Percentiles rank a stretch among this genome's conserved stretches.
Conservation (phyloP, 768 basidiomycete species). For the Lepiota brunneoincarnata region DNA sequence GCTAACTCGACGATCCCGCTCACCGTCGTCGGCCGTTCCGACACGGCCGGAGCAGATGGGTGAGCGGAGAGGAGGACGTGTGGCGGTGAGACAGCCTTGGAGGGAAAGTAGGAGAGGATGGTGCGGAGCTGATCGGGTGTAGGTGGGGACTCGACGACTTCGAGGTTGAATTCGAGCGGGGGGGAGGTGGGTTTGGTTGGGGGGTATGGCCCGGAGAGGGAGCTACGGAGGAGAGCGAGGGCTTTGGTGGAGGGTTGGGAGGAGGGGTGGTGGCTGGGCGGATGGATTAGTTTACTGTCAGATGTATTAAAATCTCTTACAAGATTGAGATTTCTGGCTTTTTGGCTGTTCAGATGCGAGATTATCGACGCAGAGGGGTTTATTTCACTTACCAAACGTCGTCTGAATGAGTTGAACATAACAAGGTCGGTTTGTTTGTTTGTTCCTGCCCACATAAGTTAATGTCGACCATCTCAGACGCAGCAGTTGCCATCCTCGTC, state of each 20-base stretch:
- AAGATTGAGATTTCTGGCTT: conserved; percentile 67
- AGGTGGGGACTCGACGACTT: conserved; percentile 66
- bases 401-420: conserved; percentile 39
- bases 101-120: conserved; percentile 60
- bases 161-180: conserved; percentile 68
- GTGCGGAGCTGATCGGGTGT: conserved; percentile 66
- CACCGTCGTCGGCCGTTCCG: conserved; percentile 36
- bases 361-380: background rate
- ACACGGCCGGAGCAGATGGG: conserved; percentile 41
- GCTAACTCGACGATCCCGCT: conserved; percentile 50
- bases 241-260: conserved; percentile 67
- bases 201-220: conserved; percentile 64
- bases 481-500: no score
- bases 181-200: conserved; percentile 37
- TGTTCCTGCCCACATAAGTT: background rate
- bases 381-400: conserved; percentile 32
- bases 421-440: background rate
- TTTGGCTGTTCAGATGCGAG: background rate
- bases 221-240: conserved; percentile 53
- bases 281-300: background rate
- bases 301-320: conserved; percentile 41
- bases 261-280: conserved; percentile 55
- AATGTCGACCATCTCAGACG: background rate
- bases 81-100: conserved; percentile 34
- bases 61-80: conserved; percentile 61